Evolutionary conservation across 2,329 filamentous ascomycete species (phyloP), one percentile per base, ranked within the genome.

Genomic region (Albifimbria verrucaria): DNA sequence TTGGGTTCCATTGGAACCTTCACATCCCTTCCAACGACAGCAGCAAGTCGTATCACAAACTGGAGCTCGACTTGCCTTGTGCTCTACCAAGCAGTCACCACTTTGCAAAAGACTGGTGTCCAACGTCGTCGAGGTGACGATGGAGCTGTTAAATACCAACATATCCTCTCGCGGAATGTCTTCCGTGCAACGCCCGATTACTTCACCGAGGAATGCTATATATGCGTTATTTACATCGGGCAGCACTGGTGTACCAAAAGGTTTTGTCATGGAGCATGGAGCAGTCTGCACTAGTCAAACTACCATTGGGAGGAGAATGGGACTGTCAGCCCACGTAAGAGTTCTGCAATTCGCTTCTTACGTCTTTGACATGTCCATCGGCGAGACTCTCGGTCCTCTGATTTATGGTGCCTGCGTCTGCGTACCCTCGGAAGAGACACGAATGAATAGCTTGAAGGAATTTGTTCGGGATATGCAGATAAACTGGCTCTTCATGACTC

Each of bases 191-290:
- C 39, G 18, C 15, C 20, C 20, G 21, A 48, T 21, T 17, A 23
- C 18, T 21, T 41, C 28, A 5, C 20, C 47, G 17, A 15, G 42
- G 15, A 22, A 48, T 24, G 21, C 32, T 18, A 43, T 42, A 7
- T 55, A 55, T 49, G 41, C 53, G 6, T 44, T 59, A 23, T 60
- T 59, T 45, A 62, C 58, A 18, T 58, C 55, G 10, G 57, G 58
- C 1, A 55, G 49, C 15, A 62, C 59, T 0, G 58, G 59, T 2
- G 41, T 43, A 3, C 59, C 60, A 15, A 62, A 62, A 24, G 57
- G 59, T 3, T 42, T 59, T 9, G 24, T 61, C 6, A 48, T 60
- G 20, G 50, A 58, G 18, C 59, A 61, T n/a, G 21, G 53, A 3
- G 22, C 47, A 10, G 32, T 57, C 17, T 47, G 42, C 24, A 50